Conservation (phyloP, 139 green algal species). For the Pleodorina starrii region DNA sequence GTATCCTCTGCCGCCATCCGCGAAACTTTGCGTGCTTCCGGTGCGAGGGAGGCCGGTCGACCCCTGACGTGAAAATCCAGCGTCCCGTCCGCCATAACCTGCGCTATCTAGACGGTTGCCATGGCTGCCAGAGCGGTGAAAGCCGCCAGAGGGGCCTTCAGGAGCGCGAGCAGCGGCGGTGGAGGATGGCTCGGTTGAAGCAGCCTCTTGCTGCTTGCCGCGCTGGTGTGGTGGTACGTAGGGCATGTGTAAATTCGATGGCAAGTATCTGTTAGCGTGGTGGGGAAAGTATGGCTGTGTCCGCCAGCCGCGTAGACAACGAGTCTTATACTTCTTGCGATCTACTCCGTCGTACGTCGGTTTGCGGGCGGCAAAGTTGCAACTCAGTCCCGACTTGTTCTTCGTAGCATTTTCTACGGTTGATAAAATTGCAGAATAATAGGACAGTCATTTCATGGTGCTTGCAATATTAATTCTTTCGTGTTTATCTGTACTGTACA, state of each 20-base stretch:
- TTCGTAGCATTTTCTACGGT: no score
- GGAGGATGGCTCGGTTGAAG: conserved; percentile 22
- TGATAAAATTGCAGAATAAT: no score
- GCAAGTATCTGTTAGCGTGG: not conserved
- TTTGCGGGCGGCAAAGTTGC: no score
- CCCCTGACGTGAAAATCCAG: conserved; percentile 19
- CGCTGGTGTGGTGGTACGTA: conserved; percentile 75
- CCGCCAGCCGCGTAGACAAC: no score
- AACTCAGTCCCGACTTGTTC: no score
- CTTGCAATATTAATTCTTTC: no score
- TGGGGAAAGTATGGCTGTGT: no score
- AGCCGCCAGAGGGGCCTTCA: conserved; percentile 35
- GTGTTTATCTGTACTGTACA: no score
- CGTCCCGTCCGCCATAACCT: not conserved
- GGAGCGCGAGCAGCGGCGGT: not conserved
- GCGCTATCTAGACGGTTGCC: conserved; percentile 27
- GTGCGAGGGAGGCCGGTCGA: conserved; percentile 11
- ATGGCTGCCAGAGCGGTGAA: conserved; percentile 29
- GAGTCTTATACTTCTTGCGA: no score
- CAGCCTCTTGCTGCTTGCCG: conserved; percentile 24
- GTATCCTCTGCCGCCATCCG: conserved; percentile 19
- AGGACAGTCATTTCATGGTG: no score
- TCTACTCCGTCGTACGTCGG: no score
- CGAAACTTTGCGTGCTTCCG: conserved; percentile 26
- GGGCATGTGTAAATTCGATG: conserved; percentile 49